Conservation (phyloP, 164 flowering plant species). For the Amborella trichopoda region DNA sequence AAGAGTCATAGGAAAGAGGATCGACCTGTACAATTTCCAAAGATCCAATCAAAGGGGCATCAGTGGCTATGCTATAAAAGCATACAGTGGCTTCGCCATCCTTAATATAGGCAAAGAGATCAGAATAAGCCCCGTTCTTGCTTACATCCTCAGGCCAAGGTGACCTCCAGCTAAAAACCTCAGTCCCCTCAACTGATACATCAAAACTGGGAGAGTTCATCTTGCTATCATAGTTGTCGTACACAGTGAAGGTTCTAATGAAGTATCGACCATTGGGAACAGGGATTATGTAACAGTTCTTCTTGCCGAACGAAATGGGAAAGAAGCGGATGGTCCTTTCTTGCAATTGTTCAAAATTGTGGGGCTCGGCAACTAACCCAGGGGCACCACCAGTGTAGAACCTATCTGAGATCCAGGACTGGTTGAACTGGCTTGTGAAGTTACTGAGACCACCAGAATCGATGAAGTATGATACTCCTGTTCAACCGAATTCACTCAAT, state of each 20-base stretch:
- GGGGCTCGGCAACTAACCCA: conserved; percentile 71
- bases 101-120: conserved; percentile 49
- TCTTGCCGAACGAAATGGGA: conserved; percentile 78
- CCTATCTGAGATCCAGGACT: conserved; percentile 72
- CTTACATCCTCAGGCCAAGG: conserved; percentile 63
- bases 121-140: conserved; percentile 79
- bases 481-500: no score
- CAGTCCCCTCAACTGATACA: conserved; percentile 73
- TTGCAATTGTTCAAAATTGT: conserved; percentile 34
- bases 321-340: conserved; percentile 85
- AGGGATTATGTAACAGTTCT: conserved; percentile 78
- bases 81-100: conserved; percentile 64
- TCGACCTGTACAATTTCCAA: conserved; percentile 62
- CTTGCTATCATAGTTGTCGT: conserved; percentile 88
- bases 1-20: conserved; percentile 40
- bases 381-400: conserved; percentile 61
- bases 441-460: conserved; percentile 66
- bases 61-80: conserved; percentile 90
- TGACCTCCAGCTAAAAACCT: conserved; percentile 79
- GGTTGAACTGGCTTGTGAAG: conserved; percentile 47
- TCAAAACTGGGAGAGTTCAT: conserved; percentile 77
- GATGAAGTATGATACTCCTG: conserved; percentile 40
- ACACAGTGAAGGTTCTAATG: conserved; percentile 77
- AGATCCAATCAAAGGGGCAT: conserved; percentile 73
- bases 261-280: conserved; percentile 55